Evolutionary conservation across 2,329 filamentous ascomycete species (phyloP), one percentile per base, ranked within the genome.

Genomic region (Apiospora kogelbergensis): DNA sequence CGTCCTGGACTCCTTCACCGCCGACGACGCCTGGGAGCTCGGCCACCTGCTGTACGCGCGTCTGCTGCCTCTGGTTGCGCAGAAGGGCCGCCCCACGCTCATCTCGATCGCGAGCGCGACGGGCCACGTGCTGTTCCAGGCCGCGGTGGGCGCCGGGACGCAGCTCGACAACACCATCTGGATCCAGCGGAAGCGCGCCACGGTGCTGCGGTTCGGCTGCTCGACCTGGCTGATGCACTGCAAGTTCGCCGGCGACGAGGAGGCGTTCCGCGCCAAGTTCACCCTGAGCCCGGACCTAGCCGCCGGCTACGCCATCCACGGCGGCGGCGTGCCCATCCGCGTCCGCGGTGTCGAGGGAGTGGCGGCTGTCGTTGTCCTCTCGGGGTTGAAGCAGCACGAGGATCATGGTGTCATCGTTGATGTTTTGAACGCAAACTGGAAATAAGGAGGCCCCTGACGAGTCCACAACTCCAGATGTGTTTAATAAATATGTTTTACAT

Each of bases 381-480:
- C 89, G 75, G 93, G 93, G 5, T 78, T 95, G 78, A 91, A 90
- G 82, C 91, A 94, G 79, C 85, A 92, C 74, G 87, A 94, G 81
- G 92, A 95, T 78, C 93, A 96, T 79, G 89, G 88, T 10, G 87
- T 94, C 45, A 89, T 95, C 75, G 86, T 92, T 0, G 91, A 94
- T 77, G 89, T 88, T 0, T 83, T 94, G 53, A 84, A 84, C 73
- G 86, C 88, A 37, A 80, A 84, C 68, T 85, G 84, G 83, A 69
- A 65, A 44, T 65, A 65, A 65, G 26, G 15, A 33, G 26, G 17
- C 10, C n/a, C 11, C 40, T 42, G 7, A 5, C 17, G 15, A 15
- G 40, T 13, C 9, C 40, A 41, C 7, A 11, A 7, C 6, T 41
- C 11, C 11, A 13, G 40, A 41, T 11, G 40, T 41, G 40, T 41